Conservation (phyloP, 768 basidiomycete genomes). For the Cystobasidium ongulense region DNA sequence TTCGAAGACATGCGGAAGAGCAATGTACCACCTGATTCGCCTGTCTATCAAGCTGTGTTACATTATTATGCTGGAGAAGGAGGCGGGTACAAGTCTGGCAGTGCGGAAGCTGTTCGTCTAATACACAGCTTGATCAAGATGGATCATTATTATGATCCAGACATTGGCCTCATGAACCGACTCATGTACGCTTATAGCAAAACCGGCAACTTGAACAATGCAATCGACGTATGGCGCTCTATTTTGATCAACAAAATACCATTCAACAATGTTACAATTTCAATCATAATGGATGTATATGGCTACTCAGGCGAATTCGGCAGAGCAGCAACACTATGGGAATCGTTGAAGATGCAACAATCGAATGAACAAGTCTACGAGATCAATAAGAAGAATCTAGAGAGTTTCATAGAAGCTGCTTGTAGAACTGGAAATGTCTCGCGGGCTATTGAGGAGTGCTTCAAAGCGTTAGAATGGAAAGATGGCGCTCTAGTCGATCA, state of each 20-base stretch:
- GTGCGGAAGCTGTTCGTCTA: conserved; percentile 49
- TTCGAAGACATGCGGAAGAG: conserved; percentile 38
- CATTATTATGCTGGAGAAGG: conserved; percentile 37
- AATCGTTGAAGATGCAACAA: conserved; percentile 40
- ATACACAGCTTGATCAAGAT: conserved; percentile 70
- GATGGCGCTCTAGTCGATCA: not conserved
- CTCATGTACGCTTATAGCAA: conserved; percentile 83
- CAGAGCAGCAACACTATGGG: conserved; percentile 28
- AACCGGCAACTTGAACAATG: conserved; percentile 61
- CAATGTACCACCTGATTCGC: conserved; percentile 27
- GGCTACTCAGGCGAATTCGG: conserved; percentile 54
- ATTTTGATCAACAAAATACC: conserved; percentile 54
- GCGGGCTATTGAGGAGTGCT: conserved; percentile 60
- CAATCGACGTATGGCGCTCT: conserved; percentile 68
- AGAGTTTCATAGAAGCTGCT: conserved; percentile 75
- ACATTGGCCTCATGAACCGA: conserved; percentile 65
- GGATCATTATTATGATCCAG: conserved; percentile 66
- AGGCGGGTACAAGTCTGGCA: not conserved
- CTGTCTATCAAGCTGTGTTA: conserved; percentile 36
- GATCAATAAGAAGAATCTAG: conserved; percentile 65
- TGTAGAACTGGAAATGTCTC: conserved; percentile 60
- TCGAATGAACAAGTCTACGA: conserved; percentile 46
- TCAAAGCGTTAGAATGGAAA: conserved; percentile 45
- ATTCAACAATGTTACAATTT: conserved; percentile 60
- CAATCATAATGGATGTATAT: conserved; percentile 78